These are phyloP conservation scores for Salvia sclarea DNA, from an alignment of 305 asterid genomes.

Conservation along the genomic window DNA sequence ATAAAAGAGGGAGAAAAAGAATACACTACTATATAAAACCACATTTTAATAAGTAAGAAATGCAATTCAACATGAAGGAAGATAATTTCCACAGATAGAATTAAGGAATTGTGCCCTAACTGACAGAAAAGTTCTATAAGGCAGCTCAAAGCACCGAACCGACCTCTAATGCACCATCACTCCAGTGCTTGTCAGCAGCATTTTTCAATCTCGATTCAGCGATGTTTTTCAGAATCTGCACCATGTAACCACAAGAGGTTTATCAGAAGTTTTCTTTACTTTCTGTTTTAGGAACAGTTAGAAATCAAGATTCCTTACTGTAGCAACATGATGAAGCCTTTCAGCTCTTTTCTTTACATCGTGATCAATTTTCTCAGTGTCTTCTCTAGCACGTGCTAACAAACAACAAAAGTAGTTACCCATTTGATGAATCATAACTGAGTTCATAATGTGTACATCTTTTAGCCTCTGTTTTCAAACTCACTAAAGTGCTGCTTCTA, in stretches of 20 bases:
- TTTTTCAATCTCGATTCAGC: slow-evolving; percentile 77
- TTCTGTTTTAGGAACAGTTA: slow-evolving; percentile 1
- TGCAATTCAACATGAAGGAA: neutral
- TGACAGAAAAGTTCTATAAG: neutral
- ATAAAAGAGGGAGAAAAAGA: neutral
- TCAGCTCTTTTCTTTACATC: slow-evolving; percentile 84
- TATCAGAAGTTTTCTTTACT: slow-evolving; percentile 1
- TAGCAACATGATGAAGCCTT: slow-evolving; percentile 77
- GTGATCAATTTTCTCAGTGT: slow-evolving; percentile 78
- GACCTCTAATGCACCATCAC: slow-evolving; percentile 96
- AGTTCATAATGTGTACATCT: slow-evolving; percentile 15
- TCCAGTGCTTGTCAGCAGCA: slow-evolving; percentile 94
- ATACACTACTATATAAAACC: neutral
- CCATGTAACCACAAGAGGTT: slow-evolving; percentile 20
- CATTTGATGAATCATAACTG: slow-evolving; percentile 18
- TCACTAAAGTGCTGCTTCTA: neutral
- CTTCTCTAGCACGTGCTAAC: slow-evolving; percentile 91
- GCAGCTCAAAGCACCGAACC: slow-evolving; percentile 39
- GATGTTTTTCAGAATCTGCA: slow-evolving; percentile 66
- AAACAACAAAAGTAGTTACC: slow-evolving; percentile 26
- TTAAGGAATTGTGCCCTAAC: neutral
- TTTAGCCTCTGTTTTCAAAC: neutral
- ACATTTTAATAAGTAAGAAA: neutral
- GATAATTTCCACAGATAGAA: neutral
- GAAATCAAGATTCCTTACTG: slow-evolving; percentile 48